phyloP scores from a whole-genome alignment of 768 basidiomycete species.

The Mycena vulgaris region DNA sequence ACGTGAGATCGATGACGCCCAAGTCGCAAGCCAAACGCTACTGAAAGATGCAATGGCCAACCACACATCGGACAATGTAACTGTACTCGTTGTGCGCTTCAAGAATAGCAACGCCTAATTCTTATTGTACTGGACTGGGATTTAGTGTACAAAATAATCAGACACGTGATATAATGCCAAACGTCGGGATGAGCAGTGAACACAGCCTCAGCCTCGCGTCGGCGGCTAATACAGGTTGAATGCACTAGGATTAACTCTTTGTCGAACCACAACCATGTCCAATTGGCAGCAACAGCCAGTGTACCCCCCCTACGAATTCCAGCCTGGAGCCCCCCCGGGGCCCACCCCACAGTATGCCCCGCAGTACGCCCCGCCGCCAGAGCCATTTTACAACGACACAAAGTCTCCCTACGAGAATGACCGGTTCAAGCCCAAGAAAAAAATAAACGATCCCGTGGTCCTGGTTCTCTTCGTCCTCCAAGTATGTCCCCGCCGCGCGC shows the following conservation, averaged over 20 bases:
- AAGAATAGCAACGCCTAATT: slow-evolving; percentile 49
- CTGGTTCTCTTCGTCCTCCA: slow-evolving; percentile 81
- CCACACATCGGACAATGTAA: slow-evolving; percentile 97
- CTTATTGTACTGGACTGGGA: slow-evolving; percentile 1
- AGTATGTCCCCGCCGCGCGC: slow-evolving; percentile 51
- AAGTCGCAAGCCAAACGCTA: slow-evolving; percentile 81
- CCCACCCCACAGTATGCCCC: slow-evolving; percentile 58
- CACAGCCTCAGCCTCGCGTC: too few species aligned
- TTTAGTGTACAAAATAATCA: too few species aligned
- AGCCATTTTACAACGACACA: slow-evolving; percentile 48
- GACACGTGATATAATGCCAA: too few species aligned
- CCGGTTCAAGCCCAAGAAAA: slow-evolving; percentile 79
- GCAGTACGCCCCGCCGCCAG: slow-evolving; percentile 42
- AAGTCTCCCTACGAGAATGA: slow-evolving; percentile 73
- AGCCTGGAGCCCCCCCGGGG: slow-evolving; percentile 50
- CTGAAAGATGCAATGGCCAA: slow-evolving; percentile 89
- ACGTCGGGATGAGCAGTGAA: too few species aligned
- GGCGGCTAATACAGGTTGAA: too few species aligned
- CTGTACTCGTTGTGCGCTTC: slow-evolving; percentile 91
- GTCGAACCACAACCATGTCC: slow-evolving; percentile 32
- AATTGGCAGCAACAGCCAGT: slow-evolving; percentile 24
- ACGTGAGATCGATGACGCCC: slow-evolving; percentile 79
- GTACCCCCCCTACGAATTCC: slow-evolving; percentile 42
- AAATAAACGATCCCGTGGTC: slow-evolving; percentile 81
- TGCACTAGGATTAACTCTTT: too few species aligned